Conservation (phyloP, 768 basidiomycete genomes). For the Boletus sp. region DNA sequence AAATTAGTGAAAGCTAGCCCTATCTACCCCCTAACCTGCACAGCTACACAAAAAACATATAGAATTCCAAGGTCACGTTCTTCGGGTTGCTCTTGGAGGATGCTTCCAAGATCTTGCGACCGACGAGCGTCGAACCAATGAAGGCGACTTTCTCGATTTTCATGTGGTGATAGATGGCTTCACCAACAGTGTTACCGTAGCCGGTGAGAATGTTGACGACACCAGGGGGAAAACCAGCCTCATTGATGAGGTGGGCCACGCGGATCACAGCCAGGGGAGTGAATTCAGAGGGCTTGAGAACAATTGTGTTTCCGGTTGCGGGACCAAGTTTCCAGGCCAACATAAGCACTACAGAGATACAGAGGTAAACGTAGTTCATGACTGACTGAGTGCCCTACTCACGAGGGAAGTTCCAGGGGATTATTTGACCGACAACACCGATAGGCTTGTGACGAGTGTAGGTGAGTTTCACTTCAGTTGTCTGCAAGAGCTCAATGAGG, state of each 20-base stretch:
- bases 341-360: constrained; percentile 46
- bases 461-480: constrained; percentile 18
- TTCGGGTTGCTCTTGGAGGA: constrained; percentile 83
- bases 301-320: constrained; percentile 72
- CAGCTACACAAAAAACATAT: too few relatives aligned
- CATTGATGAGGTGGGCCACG: constrained; percentile 48
- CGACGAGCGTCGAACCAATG: constrained; percentile 80
- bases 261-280: constrained; percentile 67
- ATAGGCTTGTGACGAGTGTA: constrained; percentile 23
- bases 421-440: constrained; percentile 45
- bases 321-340: constrained; percentile 73
- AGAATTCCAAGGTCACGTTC: constrained; percentile 59
- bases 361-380: neutral
- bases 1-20: too few relatives aligned
- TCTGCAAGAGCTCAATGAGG: constrained; percentile 22
- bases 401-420: constrained; percentile 68
- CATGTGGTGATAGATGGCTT: constrained; percentile 66
- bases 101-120: constrained; percentile 77
- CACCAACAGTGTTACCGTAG: constrained; percentile 66
- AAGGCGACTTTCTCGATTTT: constrained; percentile 76
- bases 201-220: constrained; percentile 77
- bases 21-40: too few relatives aligned
- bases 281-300: constrained; percentile 82
- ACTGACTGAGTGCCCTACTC: constrained; percentile 7
- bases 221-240: constrained; percentile 77